A percentile compares a stretch with the other conserved stretches of the same genome.
These are phyloP conservation scores for Brassica carinata DNA, from an alignment of 345 rosid genomes.

Conservation along the genomic window DNA sequence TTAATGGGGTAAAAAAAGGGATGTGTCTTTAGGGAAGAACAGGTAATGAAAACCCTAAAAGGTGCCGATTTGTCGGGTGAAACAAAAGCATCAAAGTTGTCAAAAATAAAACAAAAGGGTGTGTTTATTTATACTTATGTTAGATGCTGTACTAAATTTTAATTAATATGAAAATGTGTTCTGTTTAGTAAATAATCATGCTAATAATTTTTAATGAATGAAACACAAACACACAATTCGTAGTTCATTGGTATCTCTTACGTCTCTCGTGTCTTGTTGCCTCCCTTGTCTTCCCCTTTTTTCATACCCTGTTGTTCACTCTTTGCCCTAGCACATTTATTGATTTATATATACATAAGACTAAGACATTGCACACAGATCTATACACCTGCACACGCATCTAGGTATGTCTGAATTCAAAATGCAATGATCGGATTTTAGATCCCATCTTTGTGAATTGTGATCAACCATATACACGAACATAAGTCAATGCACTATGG, in stretches of 20 bases:
- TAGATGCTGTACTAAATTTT: conserved; percentile 9
- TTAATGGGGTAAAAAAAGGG: conserved; percentile 36
- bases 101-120: conserved; percentile 43
- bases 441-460: conserved; percentile 29
- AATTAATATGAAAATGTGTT: not conserved
- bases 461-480: not conserved
- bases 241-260: conserved; percentile 39
- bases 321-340: conserved; percentile 36
- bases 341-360: conserved; percentile 6
- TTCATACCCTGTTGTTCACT: conserved; percentile 38
- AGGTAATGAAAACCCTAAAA: conserved; percentile 47
- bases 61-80: conserved; percentile 47
- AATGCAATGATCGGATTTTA: conserved; percentile 23
- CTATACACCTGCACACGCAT: conserved; percentile 14
- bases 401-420: conserved; percentile 30
- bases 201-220: not conserved
- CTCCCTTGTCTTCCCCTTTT: conserved; percentile 25
- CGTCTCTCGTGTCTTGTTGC: conserved; percentile 38
- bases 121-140: conserved; percentile 43
- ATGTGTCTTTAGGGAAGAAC: conserved; percentile 44
- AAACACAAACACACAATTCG: conserved; percentile 29
- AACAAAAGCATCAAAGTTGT: conserved; percentile 48
- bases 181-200: not conserved
- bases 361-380: conserved; percentile 28
- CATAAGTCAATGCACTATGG: conserved; percentile 1